Conservation (phyloP, 2,329 filamentous ascomycete genomes). For the Boeremia exigua region DNA sequence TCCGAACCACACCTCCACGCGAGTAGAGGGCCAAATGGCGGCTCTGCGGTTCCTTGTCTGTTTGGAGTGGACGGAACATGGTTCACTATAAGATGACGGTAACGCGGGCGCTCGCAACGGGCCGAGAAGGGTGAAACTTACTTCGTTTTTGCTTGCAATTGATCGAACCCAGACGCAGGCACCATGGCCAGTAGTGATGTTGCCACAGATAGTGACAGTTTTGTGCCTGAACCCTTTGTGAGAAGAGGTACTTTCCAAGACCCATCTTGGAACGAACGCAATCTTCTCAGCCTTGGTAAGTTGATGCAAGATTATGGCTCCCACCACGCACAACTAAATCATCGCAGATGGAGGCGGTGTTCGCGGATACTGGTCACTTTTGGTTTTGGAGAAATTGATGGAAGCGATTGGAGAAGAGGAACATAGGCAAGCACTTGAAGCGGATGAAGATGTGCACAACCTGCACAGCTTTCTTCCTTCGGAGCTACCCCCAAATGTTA, state of each 20-base stretch:
- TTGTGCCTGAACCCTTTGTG: background rate
- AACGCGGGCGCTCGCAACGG: too few relatives aligned
- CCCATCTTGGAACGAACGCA: background rate
- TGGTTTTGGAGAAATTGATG: background rate
- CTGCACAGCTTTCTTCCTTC: background rate
- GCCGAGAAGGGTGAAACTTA: too few relatives aligned
- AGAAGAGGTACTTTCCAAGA: background rate
- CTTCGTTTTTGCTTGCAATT: too few relatives aligned
- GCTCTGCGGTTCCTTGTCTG: background rate
- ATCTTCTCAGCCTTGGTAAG: background rate
- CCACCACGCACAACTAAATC: background rate
- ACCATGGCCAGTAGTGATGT: too few relatives aligned
- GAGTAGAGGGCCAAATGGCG: background rate
- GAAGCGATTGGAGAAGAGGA: background rate
- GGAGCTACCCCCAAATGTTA: background rate
- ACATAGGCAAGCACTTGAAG: background rate
- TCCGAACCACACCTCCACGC: background rate
- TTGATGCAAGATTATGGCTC: background rate
- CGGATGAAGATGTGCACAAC: background rate
- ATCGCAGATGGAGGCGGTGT: background rate
- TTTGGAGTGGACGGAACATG: too few relatives aligned
- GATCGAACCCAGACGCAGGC: too few relatives aligned
- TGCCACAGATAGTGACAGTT: too few relatives aligned
- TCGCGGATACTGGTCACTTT: background rate
- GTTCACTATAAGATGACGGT: too few relatives aligned